Base-by-base conservation (phyloP, 345 rosid species). In the Conringia planisiliqua region DNA sequence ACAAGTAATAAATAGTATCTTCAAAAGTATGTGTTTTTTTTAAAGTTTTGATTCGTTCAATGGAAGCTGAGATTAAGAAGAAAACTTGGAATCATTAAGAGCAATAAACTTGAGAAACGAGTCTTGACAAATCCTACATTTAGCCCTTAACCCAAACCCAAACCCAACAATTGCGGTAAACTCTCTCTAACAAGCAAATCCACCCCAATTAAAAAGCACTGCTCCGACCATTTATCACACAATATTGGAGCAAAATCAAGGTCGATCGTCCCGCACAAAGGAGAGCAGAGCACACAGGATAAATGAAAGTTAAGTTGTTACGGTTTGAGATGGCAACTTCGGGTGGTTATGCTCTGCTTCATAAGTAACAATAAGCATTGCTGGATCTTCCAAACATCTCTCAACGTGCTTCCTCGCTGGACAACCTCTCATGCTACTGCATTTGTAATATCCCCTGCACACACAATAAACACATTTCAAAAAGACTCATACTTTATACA, bases 351-450 rank as follows among this genome's bases (percentile, higher is more conserved):
- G 99, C 58, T 95, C 99, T 50, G 97, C 96, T 86, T 95, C 99
- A 32, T 95, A 95, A 24, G 99, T 95, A 26, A 95, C 96, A 59
- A 82, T 84, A 27, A 95, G 97, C 99, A 95, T 90, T 9, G 89
- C 78, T 4, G 99, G 89, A 33, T 94, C 97, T 71, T 90, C 97
- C 83, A 94, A 73, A 85, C 89, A 84, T 80, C 98, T 90, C 83
- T 94, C 99, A 27, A 95, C 99, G 43, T 95, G 99, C 81, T 95
- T 95, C 90, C 99, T 90, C 18, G 99, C 97, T 47, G 97, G 99
- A 78, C 99, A 95, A 36, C 99, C 99, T 85, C 97, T 87, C 85
- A 87, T 87, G 84, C 97, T 90, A 84, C 99, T 95, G 78, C 99
- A 95, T 61, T 94, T 95, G 80, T 95, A 95, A 63, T 95, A 95